Base-by-base conservation (phyloP, 179 eudicot genomes). In the Pouteria campechiana region DNA sequence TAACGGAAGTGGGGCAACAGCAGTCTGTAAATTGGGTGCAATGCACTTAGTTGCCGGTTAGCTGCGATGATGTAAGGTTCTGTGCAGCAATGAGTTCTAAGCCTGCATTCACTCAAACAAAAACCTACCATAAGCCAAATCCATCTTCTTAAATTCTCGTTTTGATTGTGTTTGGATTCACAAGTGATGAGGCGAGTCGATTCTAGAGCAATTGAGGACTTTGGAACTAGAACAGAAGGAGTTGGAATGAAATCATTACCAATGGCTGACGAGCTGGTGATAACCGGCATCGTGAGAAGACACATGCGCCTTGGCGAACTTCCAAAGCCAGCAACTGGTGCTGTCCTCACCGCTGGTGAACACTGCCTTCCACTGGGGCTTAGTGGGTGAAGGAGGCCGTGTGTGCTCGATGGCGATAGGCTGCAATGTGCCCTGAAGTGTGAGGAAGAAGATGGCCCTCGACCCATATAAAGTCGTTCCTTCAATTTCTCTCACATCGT, bases 51-150 rank as follows among this genome's bases (percentile, higher is more conserved):
- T 7, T 76, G 89, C 17, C 94, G 43, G 37, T 79, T 55, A 17
- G 74, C 34, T 23, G 94, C 85, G n/a, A 83, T 76, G 41, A 83
- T 66, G 59, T 76, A 83, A 22, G 85, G 85, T 45, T 83, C 94
- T 1, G 57, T 50, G 46, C 67, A 68, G 17, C 75, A 61, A 49
- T 83, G 89, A 17, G 94, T 76, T 37, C 80, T 57, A n/a, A 83
- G 56, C 94, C 84, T 83, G 64, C 48, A 62, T 17, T 35, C 10
- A 29, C 11, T 18, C 25, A 15, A 52, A 5, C 18, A 15, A 2
- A 11, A 35, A 8, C 1, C 15, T 1, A 8, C 17, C 14, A 3
- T 14, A 36, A 14, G 17, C 7, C n/a, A n/a, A n/a, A n/a, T n/a
- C n/a, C n/a, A n/a, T n/a, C n/a, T n/a, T n/a, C n/a, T n/a, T n/a